phyloP scores from a whole-genome alignment of 2,329 filamentous ascomycete species.

The Diaporthe eres region DNA sequence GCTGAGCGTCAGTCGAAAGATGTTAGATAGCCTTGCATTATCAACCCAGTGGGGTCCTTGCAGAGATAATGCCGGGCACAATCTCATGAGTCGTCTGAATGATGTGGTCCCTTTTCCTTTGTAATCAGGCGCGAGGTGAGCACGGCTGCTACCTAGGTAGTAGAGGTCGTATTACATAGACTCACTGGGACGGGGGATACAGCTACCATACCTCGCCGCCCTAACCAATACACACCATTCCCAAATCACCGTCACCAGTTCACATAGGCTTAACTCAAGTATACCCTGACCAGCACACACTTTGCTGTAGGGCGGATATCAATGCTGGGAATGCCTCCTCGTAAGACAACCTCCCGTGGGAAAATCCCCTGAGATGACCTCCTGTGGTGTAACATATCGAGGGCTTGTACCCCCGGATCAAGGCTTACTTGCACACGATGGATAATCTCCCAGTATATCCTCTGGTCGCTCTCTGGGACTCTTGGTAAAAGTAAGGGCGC shows the following conservation, averaged over 20 bases:
- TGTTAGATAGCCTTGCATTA: not conserved
- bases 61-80: not conserved
- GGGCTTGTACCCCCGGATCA: not conserved
- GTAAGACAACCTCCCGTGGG: not conserved
- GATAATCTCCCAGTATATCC: not conserved
- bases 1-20: not conserved
- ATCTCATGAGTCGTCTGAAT: not conserved
- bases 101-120: not conserved
- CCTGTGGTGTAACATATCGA: not conserved
- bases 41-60: not conserved
- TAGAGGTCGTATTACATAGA: not conserved
- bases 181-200: not conserved
- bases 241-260: too few relatives aligned
- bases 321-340: not conserved
- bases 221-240: too few relatives aligned
- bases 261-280: too few relatives aligned
- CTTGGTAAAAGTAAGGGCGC: not conserved
- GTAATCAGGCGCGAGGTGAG: not conserved
- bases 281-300: not conserved
- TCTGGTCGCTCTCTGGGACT: not conserved
- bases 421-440: not conserved
- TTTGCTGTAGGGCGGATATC: not conserved
- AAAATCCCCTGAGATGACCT: not conserved
- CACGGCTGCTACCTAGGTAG: too few relatives aligned
- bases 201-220: too few relatives aligned